Base-by-base conservation (phyloP, 31 red algal species). In the Asparagopsis taxiformis region DNA sequence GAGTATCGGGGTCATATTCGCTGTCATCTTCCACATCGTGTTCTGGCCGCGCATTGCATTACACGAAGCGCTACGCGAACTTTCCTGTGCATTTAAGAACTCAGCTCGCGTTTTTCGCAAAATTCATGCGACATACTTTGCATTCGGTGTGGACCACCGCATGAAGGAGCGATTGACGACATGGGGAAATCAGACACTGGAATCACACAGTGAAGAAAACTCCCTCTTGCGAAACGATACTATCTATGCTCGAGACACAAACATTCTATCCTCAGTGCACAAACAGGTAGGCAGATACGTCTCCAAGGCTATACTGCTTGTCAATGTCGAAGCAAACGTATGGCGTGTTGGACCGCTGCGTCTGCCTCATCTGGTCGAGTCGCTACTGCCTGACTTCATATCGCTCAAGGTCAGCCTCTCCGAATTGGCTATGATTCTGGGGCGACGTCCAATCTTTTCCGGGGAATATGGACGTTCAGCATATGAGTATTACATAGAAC, bases 41-140 rank as follows among this genome's bases (percentile, higher is more conserved):
- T 53, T 88, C 43, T 72, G 73, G 73, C 84, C 84, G 15, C 62
- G 84, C 3, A 79, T 51, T 79, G 84, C 84, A 2, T 64, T 72
- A 55, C 31, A 68, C n/a, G 73, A 66, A 20, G 84, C 84, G 21
- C 84, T 68, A 10, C 74, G 74, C 55, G 46, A 54, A 19, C 66
- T 88, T 8, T 68, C 74, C 13, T 15, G 26, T 0, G 65, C 67
- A 37, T 64, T 65, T 22, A 50, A 68, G 20, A 84, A 65, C 37
- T n/a, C 67, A 22, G 63, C 68, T 15, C 53, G 68, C 21, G 43
- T 84, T 8, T 55, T 84, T 36, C 67, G 58, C 30, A 73, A 72
- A 30, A n/a, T 73, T 39, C 79, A 70, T 39, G 67, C 67, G 28
- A 80, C 63, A 8, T 80, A 80, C 30, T 80, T 80, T 41, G 59